Base-by-base conservation (phyloP, 257 asterid genomes). In the Lantana camara region DNA sequence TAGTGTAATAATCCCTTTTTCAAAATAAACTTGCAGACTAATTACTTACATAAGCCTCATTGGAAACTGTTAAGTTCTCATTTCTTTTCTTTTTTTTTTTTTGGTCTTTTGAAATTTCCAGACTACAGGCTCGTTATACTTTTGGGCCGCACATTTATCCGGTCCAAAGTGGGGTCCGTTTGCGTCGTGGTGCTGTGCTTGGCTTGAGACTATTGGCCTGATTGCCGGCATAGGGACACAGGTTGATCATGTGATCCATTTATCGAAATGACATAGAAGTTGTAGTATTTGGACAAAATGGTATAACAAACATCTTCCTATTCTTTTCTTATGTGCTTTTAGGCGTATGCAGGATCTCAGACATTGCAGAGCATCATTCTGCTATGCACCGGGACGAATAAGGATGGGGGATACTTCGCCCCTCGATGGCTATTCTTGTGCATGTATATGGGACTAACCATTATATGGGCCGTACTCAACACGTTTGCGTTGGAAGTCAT, bases 151-250 rank as follows among this genome's bases (percentile, higher is more conserved):
- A 4, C 78, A 80, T 64, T 72, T 80, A 50, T 73, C 83, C 1
- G 86, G 86, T 5, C 74, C 77, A 11, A 71, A 14, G 56, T 80
- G 86, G 83, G 86, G 81, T 10, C 86, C 83, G 1, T 77, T 80
- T 56, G 86, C 86, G 1, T 80, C 83, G 1, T 80, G 83, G 85
- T 77, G 76, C 66, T 75, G 86, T 63, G 83, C 81, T 54, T 81
- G 87, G 82, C 82, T 74, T 10, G 83, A 73, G 79, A 81, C 77
- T 4, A 77, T 81, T 0, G 81, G 83, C 7, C 67, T 78, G n/a
- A 69, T 81, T 21, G 73, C 83, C n/a, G 79, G 83, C 20, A 75
- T 81, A 7, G 81, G 79, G 50, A 69, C 81, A 24, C 83, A 81
- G 83, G 83, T 27, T 77, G 15, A 9, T 9, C 24, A 22, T 23